phyloP scores from a whole-genome alignment of 129 eudicot genomes.

The Chrysanthemum lavandulifolium region DNA sequence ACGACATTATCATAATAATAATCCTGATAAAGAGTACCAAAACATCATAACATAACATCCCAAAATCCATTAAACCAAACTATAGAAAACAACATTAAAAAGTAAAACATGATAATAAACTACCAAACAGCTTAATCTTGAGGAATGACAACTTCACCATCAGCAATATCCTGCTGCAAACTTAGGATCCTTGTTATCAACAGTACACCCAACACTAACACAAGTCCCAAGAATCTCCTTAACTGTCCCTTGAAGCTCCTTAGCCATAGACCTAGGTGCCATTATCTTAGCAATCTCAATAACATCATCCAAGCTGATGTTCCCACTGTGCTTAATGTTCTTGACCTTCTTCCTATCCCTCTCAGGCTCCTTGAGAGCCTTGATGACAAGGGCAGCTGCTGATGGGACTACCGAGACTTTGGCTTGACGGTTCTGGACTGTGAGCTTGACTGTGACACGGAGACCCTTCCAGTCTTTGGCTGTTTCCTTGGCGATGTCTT shows the following conservation, averaged over 20 bases:
- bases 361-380: slow-evolving; percentile 85
- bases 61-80: too few species aligned
- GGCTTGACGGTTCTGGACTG: slow-evolving; percentile 74
- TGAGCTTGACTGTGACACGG: slow-evolving; percentile 86
- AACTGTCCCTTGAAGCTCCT: slow-evolving; percentile 62
- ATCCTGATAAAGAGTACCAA: too few species aligned
- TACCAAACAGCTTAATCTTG: slow-evolving; percentile 34
- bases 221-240: slow-evolving; percentile 79
- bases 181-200: slow-evolving; percentile 68
- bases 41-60: too few species aligned
- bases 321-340: slow-evolving; percentile 69
- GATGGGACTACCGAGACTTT: slow-evolving; percentile 87
- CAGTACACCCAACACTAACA: slow-evolving; percentile 71
- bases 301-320: slow-evolving; percentile 64
- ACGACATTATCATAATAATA: too few species aligned
- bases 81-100: too few species aligned
- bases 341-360: slow-evolving; percentile 77
- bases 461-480: slow-evolving; percentile 95
- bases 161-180: slow-evolving; percentile 65
- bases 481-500: slow-evolving; percentile 76
- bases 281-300: slow-evolving; percentile 71
- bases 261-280: slow-evolving; percentile 71
- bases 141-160: slow-evolving; percentile 68
- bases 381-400: slow-evolving; percentile 85
- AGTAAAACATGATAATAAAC: not conserved